Base-by-base conservation (phyloP, 345 rosid genomes). In the Salix koriyanagi region DNA sequence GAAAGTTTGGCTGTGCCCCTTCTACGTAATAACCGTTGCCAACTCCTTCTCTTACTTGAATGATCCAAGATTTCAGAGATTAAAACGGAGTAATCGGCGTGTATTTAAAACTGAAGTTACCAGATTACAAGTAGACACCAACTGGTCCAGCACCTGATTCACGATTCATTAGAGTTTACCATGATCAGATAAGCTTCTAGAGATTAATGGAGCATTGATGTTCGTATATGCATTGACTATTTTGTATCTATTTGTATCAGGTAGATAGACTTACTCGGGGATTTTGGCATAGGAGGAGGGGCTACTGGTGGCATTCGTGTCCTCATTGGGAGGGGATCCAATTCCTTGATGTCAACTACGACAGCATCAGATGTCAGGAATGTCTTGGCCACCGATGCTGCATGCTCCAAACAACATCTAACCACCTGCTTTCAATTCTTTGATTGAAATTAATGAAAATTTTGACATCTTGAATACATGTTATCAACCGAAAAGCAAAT, bases 351-450 rank as follows among this genome's bases (percentile, higher is more conserved):
- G 71, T 91, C 91, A 26, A 95, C 93, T 48, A 95, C 90, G 70
- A 93, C 96, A 69, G 93, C 94, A 82, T 93, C 95, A 0, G 92
- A 87, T 64, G 89, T 91, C 70, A 92, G 86, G 78, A 93, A 91
- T 74, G 89, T 89, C 82, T 85, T 91, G 46, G 99, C 99, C 73
- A 92, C 97, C 7, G 97, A 90, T 72, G 97, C 87, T 44, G 99
- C 91, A 76, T 95, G 88, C 90, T 93, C 99, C 86, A 95, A 74
- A 80, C 96, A 95, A 78, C 96, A 95, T 86, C 97, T 87, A 72
- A 93, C 94, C 21, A 93, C 97, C 98, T 94, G 90, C 81, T 16
- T 44, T 58, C 44, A 66, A 23, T 66, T 75, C 16, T 23, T 65
- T 39, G 28, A 76, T 34, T 30, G 65, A 69, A 16, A 79, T 28